Conservation (phyloP, 805 yeast genomes). For the Nakazawaea pomicola region DNA sequence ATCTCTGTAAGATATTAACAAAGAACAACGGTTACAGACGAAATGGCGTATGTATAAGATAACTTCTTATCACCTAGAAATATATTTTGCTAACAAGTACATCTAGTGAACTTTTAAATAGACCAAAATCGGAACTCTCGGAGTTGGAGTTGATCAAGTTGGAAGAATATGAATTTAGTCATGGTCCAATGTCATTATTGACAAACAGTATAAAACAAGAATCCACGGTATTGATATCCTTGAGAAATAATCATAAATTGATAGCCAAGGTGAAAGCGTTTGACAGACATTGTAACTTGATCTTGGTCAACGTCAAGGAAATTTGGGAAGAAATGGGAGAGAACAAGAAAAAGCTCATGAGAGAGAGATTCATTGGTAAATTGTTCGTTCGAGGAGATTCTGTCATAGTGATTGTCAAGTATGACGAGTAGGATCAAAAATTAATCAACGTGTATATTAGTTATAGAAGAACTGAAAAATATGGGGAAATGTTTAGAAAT, state of each 20-base stretch:
- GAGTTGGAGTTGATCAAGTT: slow-evolving; percentile 73
- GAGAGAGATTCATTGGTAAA: slow-evolving; percentile 81
- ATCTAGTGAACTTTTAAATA: slow-evolving; percentile 58
- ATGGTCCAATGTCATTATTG: slow-evolving; percentile 90
- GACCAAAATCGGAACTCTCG: slow-evolving; percentile 75
- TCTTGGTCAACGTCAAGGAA: slow-evolving; percentile 88
- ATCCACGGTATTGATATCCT: slow-evolving; percentile 77
- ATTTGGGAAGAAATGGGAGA: slow-evolving; percentile 56
- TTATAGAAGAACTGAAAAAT: too few relatives aligned
- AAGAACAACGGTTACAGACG: too few relatives aligned
- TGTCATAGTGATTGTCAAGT: slow-evolving; percentile 73
- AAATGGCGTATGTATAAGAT: slow-evolving; percentile 16
- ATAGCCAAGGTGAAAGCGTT: slow-evolving; percentile 89
- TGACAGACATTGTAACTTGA: slow-evolving; percentile 93
- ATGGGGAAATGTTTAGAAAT: background rate
- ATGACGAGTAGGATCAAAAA: slow-evolving; percentile 14
- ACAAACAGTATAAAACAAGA: slow-evolving; percentile 74
- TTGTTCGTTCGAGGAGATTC: slow-evolving; percentile 95
- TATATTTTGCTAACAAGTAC: slow-evolving; percentile 2
- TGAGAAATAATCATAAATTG: slow-evolving; percentile 90
- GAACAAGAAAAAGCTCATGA: slow-evolving; percentile 45
- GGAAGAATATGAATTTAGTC: slow-evolving; percentile 83
- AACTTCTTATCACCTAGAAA: too few relatives aligned
- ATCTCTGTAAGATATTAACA: too few relatives aligned
- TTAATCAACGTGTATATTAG: too few relatives aligned